Percentiles rank a stretch among this genome's conserved stretches.
Evolutionary conservation across 2,329 filamentous ascomycete genomes (phyloP).

Genomic region (Penicillium sp.): DNA sequence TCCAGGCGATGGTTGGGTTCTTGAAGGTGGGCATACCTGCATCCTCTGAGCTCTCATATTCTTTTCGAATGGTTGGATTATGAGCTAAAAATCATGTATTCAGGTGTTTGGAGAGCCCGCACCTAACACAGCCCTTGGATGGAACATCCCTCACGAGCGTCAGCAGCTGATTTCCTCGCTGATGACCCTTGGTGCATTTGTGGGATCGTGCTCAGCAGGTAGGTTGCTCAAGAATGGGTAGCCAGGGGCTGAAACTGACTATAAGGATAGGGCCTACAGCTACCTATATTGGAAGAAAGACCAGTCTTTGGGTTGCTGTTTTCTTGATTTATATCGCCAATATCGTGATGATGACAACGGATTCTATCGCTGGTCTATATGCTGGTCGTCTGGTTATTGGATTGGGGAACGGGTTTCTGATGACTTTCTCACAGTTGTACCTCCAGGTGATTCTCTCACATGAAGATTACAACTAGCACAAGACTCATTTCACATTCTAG

Average conservation of each 20-base stretch:
- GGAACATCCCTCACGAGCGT: slow-evolving; percentile 42
- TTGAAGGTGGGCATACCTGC: slow-evolving; percentile 24
- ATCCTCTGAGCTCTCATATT: too few relatives aligned
- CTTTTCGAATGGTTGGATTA: too few relatives aligned
- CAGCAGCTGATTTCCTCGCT: slow-evolving; percentile 52
- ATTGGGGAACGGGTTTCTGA: slow-evolving; percentile 61
- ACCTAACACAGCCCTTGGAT: slow-evolving; percentile 31
- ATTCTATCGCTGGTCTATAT: slow-evolving; percentile 58
- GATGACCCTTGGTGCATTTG: slow-evolving; percentile 53
- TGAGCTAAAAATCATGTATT: too few relatives aligned
- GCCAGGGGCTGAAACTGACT: neutral
- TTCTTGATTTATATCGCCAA: slow-evolving; percentile 57
- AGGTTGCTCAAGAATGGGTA: neutral
- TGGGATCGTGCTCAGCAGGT: slow-evolving; percentile 46
- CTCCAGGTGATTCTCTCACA: slow-evolving; percentile 45
- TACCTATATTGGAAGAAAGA: slow-evolving; percentile 49
- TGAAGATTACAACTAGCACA: neutral
- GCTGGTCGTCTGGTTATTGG: slow-evolving; percentile 60
- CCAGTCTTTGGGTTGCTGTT: slow-evolving; percentile 53
- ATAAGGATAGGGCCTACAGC: slow-evolving; percentile 36
- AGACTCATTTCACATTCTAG: slow-evolving; percentile 18
- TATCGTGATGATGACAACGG: slow-evolving; percentile 63
- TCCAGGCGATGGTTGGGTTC: slow-evolving; percentile 38
- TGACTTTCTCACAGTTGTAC: slow-evolving; percentile 59
- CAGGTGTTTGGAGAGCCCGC: slow-evolving; percentile 30